A percentile compares a stretch with the other conserved stretches of the same genome.
Conservation (phyloP, 192 early-diverging fungal species). For the Chytriomyces confervae region DNA sequence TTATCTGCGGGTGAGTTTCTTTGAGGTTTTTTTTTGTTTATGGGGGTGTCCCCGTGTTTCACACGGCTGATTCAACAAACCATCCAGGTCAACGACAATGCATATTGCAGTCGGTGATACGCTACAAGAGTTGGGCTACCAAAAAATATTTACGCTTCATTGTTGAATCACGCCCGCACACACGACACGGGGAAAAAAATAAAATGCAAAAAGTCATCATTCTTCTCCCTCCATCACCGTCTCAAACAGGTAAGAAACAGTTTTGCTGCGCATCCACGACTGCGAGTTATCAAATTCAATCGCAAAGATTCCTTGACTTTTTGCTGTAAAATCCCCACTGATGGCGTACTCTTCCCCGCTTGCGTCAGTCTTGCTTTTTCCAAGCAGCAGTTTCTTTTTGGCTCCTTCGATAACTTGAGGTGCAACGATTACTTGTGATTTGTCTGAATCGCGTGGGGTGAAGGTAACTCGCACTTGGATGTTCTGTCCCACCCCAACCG, state of each 20-base stretch:
- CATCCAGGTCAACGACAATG: constrained; percentile 22
- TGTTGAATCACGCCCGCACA: not conserved
- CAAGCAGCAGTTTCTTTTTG: not conserved
- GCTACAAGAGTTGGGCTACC: constrained; percentile 22
- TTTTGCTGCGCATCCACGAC: constrained; percentile 6
- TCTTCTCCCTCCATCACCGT: not conserved
- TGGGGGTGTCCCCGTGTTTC: not conserved
- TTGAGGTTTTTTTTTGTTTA: no score
- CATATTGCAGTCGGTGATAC: constrained; percentile 21
- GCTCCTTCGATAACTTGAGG: not conserved
- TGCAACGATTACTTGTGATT: not conserved
- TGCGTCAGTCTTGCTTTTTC: not conserved
- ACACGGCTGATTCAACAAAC: not conserved
- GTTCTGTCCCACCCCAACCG: not conserved
- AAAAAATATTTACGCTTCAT: constrained; percentile 15
- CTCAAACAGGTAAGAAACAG: constrained; percentile 1
- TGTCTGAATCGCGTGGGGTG: not conserved
- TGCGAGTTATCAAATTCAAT: constrained; percentile 8
- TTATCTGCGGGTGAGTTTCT: constrained; percentile 32
- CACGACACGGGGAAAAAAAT: not conserved
- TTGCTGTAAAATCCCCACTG: not conserved
- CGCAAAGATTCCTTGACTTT: not conserved
- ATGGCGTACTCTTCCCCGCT: not conserved
- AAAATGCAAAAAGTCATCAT: not conserved
- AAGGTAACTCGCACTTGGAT: not conserved